Percentiles rank a stretch among this genome's conserved stretches.
These are phyloP conservation scores for Lichtheimia ramosa DNA, from an alignment of 371 early-diverging fungal genomes.

Conservation along the genomic window DNA sequence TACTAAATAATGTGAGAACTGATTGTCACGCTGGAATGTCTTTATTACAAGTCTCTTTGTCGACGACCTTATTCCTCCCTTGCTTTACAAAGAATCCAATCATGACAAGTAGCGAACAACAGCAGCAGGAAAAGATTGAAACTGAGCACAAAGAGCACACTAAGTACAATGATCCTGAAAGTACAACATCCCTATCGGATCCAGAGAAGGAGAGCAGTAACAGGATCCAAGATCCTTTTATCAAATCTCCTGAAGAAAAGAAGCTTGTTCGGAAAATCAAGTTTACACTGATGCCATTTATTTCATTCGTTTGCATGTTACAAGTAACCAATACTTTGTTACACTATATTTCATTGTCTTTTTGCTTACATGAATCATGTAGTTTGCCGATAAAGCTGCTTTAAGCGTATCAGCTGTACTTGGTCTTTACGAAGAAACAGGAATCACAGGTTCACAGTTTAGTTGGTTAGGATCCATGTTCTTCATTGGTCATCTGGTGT, in stretches of 20 bases:
- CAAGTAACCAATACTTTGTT: slow-evolving; percentile 2
- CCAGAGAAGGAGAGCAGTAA: no score
- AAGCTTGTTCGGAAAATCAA: slow-evolving; percentile 17
- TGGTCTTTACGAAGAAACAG: slow-evolving; percentile 12
- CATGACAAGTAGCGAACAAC: no score
- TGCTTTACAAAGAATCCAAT: no score
- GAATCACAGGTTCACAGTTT: slow-evolving; percentile 12
- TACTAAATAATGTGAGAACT: no score
- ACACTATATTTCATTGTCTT: no score
- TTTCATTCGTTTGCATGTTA: slow-evolving; percentile 10
- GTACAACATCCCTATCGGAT: no score
- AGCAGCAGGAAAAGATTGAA: no score
- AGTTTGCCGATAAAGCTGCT: slow-evolving; percentile 16
- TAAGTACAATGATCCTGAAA: no score
- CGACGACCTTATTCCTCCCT: no score
- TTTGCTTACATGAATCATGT: neutral
- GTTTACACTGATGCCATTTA: slow-evolving; percentile 16
- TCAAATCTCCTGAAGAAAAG: slow-evolving; percentile 10
- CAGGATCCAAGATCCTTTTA: neutral
- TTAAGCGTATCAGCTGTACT: slow-evolving; percentile 11
- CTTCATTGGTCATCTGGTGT: slow-evolving; percentile 18
- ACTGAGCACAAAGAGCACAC: no score
- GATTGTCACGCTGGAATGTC: no score
- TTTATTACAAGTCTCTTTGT: no score
- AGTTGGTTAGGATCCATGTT: slow-evolving; percentile 19